Conservation (phyloP, 768 basidiomycete species). For the Brasilioporus rufonigricans region DNA sequence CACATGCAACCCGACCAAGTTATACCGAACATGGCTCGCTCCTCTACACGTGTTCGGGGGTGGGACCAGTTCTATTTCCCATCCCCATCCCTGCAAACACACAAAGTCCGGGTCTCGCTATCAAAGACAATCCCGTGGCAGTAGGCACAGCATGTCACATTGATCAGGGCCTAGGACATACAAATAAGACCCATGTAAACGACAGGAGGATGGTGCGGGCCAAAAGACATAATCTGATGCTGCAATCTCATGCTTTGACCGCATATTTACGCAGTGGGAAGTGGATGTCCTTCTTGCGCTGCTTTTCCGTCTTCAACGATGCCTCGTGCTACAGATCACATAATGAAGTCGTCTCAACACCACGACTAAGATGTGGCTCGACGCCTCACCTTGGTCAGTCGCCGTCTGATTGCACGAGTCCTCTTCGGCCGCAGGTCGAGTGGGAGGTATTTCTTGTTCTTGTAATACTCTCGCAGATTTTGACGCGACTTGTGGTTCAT, state of each 20-base stretch:
- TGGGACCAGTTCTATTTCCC: constrained; percentile 4
- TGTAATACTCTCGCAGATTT: constrained; percentile 97
- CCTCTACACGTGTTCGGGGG: constrained; percentile 28
- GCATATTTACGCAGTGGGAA: constrained; percentile 95
- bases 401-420: constrained; percentile 96
- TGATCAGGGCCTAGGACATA: constrained; percentile 39
- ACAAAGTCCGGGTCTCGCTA: background rate
- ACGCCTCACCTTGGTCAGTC: constrained; percentile 79
- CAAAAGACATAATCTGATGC: constrained; percentile 11
- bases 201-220: constrained; percentile 16
- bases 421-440: constrained; percentile 98
- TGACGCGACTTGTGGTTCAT: constrained; percentile 98
- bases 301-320: constrained; percentile 86
- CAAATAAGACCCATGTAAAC: constrained; percentile 34
- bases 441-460: constrained; percentile 92
- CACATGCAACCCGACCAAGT: constrained; percentile 4
- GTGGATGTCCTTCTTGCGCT: constrained; percentile 92
- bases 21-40: constrained; percentile 15
- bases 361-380: background rate
- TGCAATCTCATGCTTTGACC: constrained; percentile 73
- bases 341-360: constrained; percentile 5
- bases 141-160: constrained; percentile 34
- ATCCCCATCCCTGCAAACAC: constrained; percentile 2
- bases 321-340: constrained; percentile 64
- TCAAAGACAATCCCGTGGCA: constrained; percentile 1